phyloP scores from a whole-genome alignment of 23 red algal species.

The Gracilaria gracilis region DNA sequence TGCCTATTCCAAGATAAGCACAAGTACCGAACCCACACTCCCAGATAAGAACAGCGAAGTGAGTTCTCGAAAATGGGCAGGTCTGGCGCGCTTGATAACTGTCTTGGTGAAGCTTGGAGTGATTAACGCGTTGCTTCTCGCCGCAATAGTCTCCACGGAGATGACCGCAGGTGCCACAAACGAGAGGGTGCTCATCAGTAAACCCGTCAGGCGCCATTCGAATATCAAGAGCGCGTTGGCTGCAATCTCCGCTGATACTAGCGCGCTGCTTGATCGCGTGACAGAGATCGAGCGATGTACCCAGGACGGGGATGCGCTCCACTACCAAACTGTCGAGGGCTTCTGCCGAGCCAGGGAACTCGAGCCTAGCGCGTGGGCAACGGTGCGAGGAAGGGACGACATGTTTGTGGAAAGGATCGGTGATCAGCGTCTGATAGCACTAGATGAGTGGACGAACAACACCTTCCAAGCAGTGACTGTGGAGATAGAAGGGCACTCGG shows the following conservation, averaged over 20 bases:
- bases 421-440: constrained; percentile 12
- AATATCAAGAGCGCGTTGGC: constrained; percentile 5
- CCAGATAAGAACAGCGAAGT: neutral
- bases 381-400: neutral
- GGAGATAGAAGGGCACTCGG: neutral
- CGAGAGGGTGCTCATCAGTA: neutral
- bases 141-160: constrained; percentile 7
- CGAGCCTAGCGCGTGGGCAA: constrained; percentile 14
- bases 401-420: neutral
- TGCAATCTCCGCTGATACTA: neutral
- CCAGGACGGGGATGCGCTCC: neutral
- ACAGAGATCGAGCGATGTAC: constrained; percentile 3
- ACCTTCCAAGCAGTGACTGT: neutral
- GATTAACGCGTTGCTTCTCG: constrained; percentile 20
- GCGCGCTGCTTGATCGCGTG: neutral
- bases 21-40: neutral
- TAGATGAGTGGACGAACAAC: constrained; percentile 6
- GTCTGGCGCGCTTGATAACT: neutral
- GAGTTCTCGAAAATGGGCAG: neutral
- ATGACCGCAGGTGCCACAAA: constrained; percentile 9
- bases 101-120: neutral
- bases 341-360: neutral
- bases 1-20: neutral
- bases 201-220: constrained; percentile 9
- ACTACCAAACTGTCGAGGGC: constrained; percentile 9